phyloP scores from a whole-genome alignment of 352 stramenopile species.

The Aphanomyces invadans region DNA sequence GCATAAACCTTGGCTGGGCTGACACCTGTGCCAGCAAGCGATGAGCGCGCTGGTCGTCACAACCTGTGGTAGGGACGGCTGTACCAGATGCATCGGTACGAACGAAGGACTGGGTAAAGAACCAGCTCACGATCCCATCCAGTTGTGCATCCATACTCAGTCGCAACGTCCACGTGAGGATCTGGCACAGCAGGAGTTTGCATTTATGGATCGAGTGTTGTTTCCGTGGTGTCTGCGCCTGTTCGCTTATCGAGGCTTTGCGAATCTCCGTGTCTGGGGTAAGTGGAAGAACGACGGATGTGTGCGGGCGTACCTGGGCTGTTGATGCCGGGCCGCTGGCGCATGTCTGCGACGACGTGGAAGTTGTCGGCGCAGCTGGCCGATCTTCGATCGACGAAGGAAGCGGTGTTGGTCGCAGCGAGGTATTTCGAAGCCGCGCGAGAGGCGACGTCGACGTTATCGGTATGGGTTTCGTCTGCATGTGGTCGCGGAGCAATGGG shows the following conservation, averaged over 20 bases:
- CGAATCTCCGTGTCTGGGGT: no score
- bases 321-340: no score
- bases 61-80: no score
- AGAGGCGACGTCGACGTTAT: background rate
- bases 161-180: background rate
- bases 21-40: no score
- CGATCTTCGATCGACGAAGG: background rate
- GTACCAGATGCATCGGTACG: background rate
- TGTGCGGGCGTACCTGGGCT: no score
- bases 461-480: background rate
- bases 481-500: background rate
- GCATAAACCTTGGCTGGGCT: no score
- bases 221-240: background rate
- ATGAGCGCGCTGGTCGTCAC: no score
- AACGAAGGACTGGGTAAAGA: background rate
- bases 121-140: background rate
- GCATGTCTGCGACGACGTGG: no score
- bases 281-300: no score
- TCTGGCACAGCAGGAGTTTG: background rate
- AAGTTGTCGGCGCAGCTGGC: no score
- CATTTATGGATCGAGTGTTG: background rate
- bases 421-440: background rate
- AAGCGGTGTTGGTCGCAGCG: background rate
- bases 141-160: background rate
- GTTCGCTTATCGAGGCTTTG: no score